Base-by-base conservation (phyloP, 2,329 filamentous ascomycete species). In the Penicillium palitans region DNA sequence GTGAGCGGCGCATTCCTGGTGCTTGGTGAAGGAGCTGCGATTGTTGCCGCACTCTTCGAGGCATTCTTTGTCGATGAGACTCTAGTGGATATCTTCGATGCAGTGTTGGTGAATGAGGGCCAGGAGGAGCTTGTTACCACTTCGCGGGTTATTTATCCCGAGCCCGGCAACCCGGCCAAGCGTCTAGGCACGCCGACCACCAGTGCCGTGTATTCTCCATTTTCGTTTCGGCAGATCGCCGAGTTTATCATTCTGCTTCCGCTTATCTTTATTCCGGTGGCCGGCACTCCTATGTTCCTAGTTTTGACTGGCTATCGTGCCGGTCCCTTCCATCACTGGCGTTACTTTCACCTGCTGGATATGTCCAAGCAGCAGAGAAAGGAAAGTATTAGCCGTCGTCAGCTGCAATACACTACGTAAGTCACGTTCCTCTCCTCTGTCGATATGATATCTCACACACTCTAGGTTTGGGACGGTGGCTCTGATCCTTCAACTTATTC, bases 291-390 rank as follows among this genome's bases (percentile, higher is more conserved):
- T 0, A 82, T 95, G 61, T 99, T 97, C 73, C 83, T 99, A 60
- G 76, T 96, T 56, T 83, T 96, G 64, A 97, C 93, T 0, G 95
- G 93, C 1, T 91, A 93, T 47, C 83, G 93, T 27, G 86, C 91
- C 6, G 93, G 95, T 0, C 95, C 93, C 33, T 84, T 98, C 29
- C 88, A 95, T 55, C 93, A 97, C 67, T 95, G 93, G 80, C 83
- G 95, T 58, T 97, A 95, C 81, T 97, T 93, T 72, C 85, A 92
- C 68, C 80, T 99, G 49, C 82, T 87, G 41, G 90, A 88, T 0
- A 81, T 96, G 63, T 84, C 84, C 41, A 91, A 88, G 73, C 87
- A 89, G 66, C 85, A 96, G 70, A 83, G 86, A 62, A 90, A 90
- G 68, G 79, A 79, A 29, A 91, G 90, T 67, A 84, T 93, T 29